Base-by-base conservation (phyloP, 441 rosid genomes). In the Adansonia madagascariensis region DNA sequence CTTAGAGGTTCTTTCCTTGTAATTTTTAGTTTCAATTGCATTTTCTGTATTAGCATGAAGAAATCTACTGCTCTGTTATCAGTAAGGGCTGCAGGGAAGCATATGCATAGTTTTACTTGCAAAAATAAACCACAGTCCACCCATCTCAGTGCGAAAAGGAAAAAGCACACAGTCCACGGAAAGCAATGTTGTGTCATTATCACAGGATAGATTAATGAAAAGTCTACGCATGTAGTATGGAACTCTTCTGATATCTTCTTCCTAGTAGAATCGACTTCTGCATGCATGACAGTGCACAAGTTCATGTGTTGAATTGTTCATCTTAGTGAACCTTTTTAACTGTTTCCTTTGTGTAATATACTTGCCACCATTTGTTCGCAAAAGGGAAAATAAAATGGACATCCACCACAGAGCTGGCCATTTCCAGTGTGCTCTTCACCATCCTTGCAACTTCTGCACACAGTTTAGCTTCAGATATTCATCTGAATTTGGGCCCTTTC, bases 1-100 rank as follows among this genome's bases (percentile, higher is more conserved):
- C 79, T 84, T 93, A 66, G 98, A 95, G 99, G 98, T 95, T 82
- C 39, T 15, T 69, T 74, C 55, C 27, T 69, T 24, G 5, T 24
- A 18, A 10, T n/a, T 15, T 70, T 61, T 31, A 27, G 46, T 62
- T 41, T 43, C 17, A 22, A 20, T 57, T 52, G 15, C 53, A 53
- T 14, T 53, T 75, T 31, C 47, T 6, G 39, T 53, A 50, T 64
- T 49, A 10, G 71, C 41, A 6, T 47, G 56, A 47, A 62, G 65
- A 60, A 46, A 74, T 43, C 7, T 60, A 43, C 57, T 60, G 50
- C 53, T 75, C 20, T 70, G 5, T 20, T 57, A 12, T 18, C 9
- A 0, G 14, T 57, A 12, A 3, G 39, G 17, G 0, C 18, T 49
- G 44, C 8, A 53, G 27, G 20, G 49, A 53, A 31, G 46, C 75